These are phyloP conservation scores for Agrocybe praecox DNA, from an alignment of 768 basidiomycete species.

Conservation along the genomic window DNA sequence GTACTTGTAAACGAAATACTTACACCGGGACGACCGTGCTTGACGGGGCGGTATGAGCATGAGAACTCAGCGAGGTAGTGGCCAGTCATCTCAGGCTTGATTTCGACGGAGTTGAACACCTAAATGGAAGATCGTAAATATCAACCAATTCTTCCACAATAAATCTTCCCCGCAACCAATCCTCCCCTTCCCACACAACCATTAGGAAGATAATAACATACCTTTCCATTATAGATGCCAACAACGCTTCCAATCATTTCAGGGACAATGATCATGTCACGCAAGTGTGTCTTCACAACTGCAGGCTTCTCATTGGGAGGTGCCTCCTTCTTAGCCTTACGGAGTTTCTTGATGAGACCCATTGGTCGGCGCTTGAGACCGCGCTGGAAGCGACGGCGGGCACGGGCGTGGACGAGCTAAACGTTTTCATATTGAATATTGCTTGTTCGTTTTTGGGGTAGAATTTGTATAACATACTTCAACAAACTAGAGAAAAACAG, in stretches of 20 bases:
- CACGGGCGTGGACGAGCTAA: conserved; percentile 98
- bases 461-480: conserved; percentile 54
- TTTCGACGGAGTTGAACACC: conserved; percentile 96
- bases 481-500: conserved; percentile 56
- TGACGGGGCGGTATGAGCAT: conserved; percentile 97
- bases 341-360: conserved; percentile 99
- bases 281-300: conserved; percentile 98
- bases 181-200: neutral
- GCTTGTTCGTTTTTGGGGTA: conserved; percentile 2
- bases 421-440: neutral
- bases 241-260: conserved; percentile 99
- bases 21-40: conserved; percentile 99
- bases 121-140: conserved; percentile 24
- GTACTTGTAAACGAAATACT: conserved; percentile 33
- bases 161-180: neutral
- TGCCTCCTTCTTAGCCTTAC: conserved; percentile 99
- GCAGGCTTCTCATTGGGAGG: conserved; percentile 98
- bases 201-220: conserved; percentile 30
- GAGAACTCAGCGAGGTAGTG: conserved; percentile 99
- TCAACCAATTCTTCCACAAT: neutral
- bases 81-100: conserved; percentile 99
- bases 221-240: conserved; percentile 99
- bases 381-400: conserved; percentile 97
- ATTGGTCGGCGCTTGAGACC: conserved; percentile 98
- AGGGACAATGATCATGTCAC: conserved; percentile 99